A percentile compares a stretch with the other conserved stretches of the same genome.
phyloP scores from a whole-genome alignment of 495 filamentous ascomycete species.

The Penicillium egyptiacum region DNA sequence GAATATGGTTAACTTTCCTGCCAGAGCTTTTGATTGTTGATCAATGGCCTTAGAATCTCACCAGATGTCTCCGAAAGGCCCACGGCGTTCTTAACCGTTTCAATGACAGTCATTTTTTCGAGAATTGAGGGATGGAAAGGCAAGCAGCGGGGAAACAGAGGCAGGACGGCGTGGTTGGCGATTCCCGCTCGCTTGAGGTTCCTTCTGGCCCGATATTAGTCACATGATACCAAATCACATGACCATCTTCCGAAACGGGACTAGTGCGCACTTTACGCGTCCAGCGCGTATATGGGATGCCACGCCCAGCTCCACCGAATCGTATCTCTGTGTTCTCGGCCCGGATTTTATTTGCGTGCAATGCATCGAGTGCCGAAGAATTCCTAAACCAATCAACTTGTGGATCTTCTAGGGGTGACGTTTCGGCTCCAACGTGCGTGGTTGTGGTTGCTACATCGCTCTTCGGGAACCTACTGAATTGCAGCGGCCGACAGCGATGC shows the following conservation, averaged over 20 bases:
- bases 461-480: slow-evolving; percentile 26
- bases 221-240: slow-evolving; percentile 33
- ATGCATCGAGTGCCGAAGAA: slow-evolving; percentile 19
- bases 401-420: slow-evolving; percentile 16
- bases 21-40: slow-evolving; percentile 21
- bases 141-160: slow-evolving; percentile 21
- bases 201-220: slow-evolving; percentile 28
- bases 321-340: slow-evolving; percentile 20
- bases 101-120: slow-evolving; percentile 47
- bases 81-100: slow-evolving; percentile 56
- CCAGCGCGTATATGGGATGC: slow-evolving; percentile 23
- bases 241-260: slow-evolving; percentile 21
- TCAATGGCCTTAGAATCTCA: slow-evolving; percentile 36
- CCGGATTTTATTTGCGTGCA: slow-evolving; percentile 16
- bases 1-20: slow-evolving; percentile 25
- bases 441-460: slow-evolving; percentile 14
- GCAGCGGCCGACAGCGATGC: slow-evolving; percentile 24
- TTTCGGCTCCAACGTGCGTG: slow-evolving; percentile 16
- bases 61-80: slow-evolving; percentile 48
- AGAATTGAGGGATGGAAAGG: slow-evolving; percentile 17
- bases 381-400: slow-evolving; percentile 16
- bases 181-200: slow-evolving; percentile 35
- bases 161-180: slow-evolving; percentile 30
- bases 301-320: slow-evolving; percentile 24
- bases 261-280: slow-evolving; percentile 38